These are phyloP conservation scores for Plasmodium inui DNA, from an alignment of 169 alveolate genomes.

Conservation along the genomic window DNA sequence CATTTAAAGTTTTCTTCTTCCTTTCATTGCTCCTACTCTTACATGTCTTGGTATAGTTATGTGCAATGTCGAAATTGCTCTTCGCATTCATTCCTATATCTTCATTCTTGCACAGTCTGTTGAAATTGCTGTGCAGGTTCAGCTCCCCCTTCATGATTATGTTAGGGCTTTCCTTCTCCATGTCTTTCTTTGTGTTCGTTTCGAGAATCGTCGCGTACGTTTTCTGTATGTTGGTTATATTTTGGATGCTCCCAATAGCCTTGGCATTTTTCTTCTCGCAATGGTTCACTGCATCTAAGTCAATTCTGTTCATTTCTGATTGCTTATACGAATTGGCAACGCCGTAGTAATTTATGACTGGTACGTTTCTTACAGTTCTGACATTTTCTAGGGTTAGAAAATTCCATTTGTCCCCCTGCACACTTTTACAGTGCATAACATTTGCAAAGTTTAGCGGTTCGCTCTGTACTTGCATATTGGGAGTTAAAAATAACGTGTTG, in stretches of 20 bases:
- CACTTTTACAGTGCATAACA: constrained; percentile 16
- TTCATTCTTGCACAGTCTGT: constrained; percentile 65
- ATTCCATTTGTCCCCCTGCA: constrained; percentile 49
- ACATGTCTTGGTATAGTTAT: constrained; percentile 9
- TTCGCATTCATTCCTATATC: constrained; percentile 38
- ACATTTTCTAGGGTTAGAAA: constrained; percentile 36
- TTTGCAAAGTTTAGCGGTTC: constrained; percentile 25
- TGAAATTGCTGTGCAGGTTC: constrained; percentile 4
- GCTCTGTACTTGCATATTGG: constrained; percentile 44
- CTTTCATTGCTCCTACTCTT: constrained; percentile 29
- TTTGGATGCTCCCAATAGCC: background rate
- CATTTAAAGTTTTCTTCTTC: constrained; percentile 12
- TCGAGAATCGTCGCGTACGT: constrained; percentile 69
- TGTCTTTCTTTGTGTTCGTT: constrained; percentile 64
- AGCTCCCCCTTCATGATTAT: constrained; percentile 47
- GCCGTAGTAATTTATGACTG: constrained; percentile 58
- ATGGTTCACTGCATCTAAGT: background rate
- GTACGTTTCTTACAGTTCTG: constrained; percentile 1
- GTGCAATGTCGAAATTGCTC: constrained; percentile 8
- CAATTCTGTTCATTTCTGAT: background rate
- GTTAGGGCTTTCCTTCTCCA: constrained; percentile 63
- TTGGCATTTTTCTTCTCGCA: constrained; percentile 20
- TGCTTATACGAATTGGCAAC: constrained; percentile 10
- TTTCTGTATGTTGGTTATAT: constrained; percentile 31
- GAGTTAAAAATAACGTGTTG: constrained; percentile 39